A percentile compares a stretch with the other conserved stretches of the same genome.
Evolutionary conservation across 768 basidiomycete genomes (phyloP).

Genomic region (Macrocybe gigantea): DNA sequence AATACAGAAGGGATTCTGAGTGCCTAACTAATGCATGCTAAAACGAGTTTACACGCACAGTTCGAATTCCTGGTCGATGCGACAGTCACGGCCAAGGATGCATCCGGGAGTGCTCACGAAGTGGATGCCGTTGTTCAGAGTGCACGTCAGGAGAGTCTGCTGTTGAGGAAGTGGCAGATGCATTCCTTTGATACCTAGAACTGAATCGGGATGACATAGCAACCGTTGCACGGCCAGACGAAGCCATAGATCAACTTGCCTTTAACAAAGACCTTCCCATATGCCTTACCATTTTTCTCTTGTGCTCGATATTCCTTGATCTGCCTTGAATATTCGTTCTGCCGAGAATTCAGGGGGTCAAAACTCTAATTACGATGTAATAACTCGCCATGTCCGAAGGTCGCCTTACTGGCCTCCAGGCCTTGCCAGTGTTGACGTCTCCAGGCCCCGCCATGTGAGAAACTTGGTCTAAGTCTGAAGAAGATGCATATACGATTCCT

Average conservation of each 20-base stretch:
- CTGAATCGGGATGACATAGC: constrained; percentile 32
- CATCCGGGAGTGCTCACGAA: constrained; percentile 87
- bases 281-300: constrained; percentile 72
- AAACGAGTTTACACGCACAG: constrained; percentile 45
- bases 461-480: constrained; percentile 66
- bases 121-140: constrained; percentile 95
- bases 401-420: constrained; percentile 83
- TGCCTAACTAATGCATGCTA: not conserved
- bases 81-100: constrained; percentile 48
- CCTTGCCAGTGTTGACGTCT: constrained; percentile 74
- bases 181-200: constrained; percentile 69
- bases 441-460: constrained; percentile 70
- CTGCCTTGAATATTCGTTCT: constrained; percentile 95
- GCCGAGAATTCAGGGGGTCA: not conserved
- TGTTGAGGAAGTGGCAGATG: constrained; percentile 76
- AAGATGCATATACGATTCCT: constrained; percentile 74
- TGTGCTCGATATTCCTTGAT: constrained; percentile 76
- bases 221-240: constrained; percentile 1
- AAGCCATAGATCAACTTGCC: constrained; percentile 36
- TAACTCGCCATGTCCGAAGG: constrained; percentile 88
- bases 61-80: constrained; percentile 87
- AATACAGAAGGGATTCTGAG: not conserved
- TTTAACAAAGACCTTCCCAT: constrained; percentile 93
- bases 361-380: not conserved
- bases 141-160: constrained; percentile 72